Evolutionary conservation across 2,329 filamentous ascomycete genomes (phyloP).

Genomic region (Sarocladium brachiariae): DNA sequence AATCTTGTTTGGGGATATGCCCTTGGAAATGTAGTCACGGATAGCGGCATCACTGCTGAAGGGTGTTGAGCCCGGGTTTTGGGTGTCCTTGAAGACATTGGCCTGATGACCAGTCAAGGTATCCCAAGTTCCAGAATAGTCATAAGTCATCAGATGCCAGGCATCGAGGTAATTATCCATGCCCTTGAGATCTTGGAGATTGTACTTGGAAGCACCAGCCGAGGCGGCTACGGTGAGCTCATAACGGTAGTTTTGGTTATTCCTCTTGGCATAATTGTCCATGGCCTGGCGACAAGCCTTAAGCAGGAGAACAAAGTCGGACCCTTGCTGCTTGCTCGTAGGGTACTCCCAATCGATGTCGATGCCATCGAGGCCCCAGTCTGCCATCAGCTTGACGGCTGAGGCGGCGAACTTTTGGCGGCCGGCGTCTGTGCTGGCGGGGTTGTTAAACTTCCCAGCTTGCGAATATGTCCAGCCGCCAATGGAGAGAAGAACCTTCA

Average conservation of each 20-base stretch:
- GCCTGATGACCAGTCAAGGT: slow-evolving; percentile 57
- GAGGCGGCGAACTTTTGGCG: slow-evolving; percentile 60
- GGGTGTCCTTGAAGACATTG: slow-evolving; percentile 53
- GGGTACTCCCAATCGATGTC: slow-evolving; percentile 14
- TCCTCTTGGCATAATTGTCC: slow-evolving; percentile 31
- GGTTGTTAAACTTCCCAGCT: slow-evolving; percentile 53
- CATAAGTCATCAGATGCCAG: slow-evolving; percentile 62
- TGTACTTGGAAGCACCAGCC: slow-evolving; percentile 41
- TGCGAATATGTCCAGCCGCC: slow-evolving; percentile 75
- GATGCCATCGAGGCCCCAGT: slow-evolving; percentile 44
- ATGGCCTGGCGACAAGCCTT: slow-evolving; percentile 36
- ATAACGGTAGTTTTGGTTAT: slow-evolving; percentile 39
- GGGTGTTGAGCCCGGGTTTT: slow-evolving; percentile 52
- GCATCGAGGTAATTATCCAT: slow-evolving; percentile 53
- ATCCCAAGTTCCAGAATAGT: slow-evolving; percentile 65
- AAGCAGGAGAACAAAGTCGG: slow-evolving; percentile 35
- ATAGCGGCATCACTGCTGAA: slow-evolving; percentile 64
- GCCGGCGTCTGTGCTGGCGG: slow-evolving; percentile 55
- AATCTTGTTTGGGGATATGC: slow-evolving; percentile 58
- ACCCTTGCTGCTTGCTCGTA: slow-evolving; percentile 25
- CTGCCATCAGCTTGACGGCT: slow-evolving; percentile 62
- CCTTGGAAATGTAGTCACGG: slow-evolving; percentile 39
- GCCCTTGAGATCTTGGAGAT: slow-evolving; percentile 40
- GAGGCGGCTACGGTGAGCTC: slow-evolving; percentile 44
- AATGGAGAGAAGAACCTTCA: slow-evolving; percentile 72